Percentiles rank a stretch among this genome's conserved stretches.
These are phyloP conservation scores for Zoysia pacifica DNA, from an alignment of 176 grass and related monocot species.

Conservation along the genomic window DNA sequence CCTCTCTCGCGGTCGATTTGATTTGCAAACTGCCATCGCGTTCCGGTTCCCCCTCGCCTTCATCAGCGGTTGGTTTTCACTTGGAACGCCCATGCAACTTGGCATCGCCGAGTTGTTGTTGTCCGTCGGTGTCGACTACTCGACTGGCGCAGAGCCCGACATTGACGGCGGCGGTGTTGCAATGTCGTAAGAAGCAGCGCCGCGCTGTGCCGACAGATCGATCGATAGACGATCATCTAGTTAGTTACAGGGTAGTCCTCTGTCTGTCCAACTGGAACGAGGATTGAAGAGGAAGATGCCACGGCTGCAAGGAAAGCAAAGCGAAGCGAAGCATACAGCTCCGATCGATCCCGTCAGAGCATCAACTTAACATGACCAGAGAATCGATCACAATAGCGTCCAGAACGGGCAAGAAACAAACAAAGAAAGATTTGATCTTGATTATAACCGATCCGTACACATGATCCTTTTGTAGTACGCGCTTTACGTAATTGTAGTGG, in stretches of 20 bases:
- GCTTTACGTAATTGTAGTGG: no score
- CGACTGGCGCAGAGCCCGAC: no score
- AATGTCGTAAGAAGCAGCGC: neutral
- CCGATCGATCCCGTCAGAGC: neutral
- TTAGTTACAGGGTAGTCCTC: neutral
- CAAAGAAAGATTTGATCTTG: neutral
- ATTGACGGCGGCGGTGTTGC: neutral
- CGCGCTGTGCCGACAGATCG: neutral
- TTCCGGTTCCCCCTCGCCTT: no score
- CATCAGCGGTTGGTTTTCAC: no score
- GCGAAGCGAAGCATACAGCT: neutral
- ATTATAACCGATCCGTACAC: no score
- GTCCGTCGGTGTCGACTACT: no score
- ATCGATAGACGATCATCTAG: neutral
- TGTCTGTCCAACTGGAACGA: neutral
- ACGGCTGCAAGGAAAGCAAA: constrained; percentile 44
- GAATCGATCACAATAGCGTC: constrained; percentile 12
- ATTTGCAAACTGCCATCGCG: no score
- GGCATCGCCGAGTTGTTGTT: no score
- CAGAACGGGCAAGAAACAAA: neutral
- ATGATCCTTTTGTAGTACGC: no score
- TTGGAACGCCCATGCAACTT: no score
- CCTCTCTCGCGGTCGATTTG: no score
- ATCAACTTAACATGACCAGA: neutral
- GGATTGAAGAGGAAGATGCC: constrained; percentile 35